Base-by-base conservation (phyloP, 345 rosid genomes). In the Moricandia arvensis region DNA sequence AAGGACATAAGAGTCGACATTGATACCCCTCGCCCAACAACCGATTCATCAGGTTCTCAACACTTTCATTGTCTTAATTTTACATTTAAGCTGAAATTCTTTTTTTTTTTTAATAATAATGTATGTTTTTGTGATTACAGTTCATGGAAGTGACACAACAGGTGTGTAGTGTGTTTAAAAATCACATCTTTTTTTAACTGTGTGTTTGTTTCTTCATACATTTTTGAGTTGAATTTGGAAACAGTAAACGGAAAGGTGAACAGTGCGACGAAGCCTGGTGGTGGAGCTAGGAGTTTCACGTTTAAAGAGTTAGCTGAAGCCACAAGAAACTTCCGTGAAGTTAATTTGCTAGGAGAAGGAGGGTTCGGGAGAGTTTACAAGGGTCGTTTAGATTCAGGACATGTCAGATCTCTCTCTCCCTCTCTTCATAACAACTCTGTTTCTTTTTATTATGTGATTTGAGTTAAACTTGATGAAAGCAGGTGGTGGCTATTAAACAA, bases 301-400 rank as follows among this genome's bases (percentile, higher is more conserved):
- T 94, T 94, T 54, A 82, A 81, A 45, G 97, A 94, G 51, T 85
- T 94, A 8, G 97, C 98, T 0, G 70, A 78, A 0, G 97, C 98
- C 0, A 90, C 97, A 0, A 73, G 79, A 73, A 94, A 90, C 77
- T 94, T 94, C 66, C 81, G 83, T 34, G 98, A 90, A 73, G 67
- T 74, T 17, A 88, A 94, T 87, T 83, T 91, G 87, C 71, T 94
- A 24, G 98, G 97, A 6, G 98, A 94, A 82, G 98, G 97, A 66
- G 98, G 98, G 34, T 94, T 94, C 37, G 98, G 98, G 37, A 89
- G 84, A 87, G 98, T 94, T 82, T 94, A 79, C 77, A 94, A 90
- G 73, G 97, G 98, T 8, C 85, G 91, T 51, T 68, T 94, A 71
- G 95, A 88, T 58, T 77, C 93, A 5, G 90, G 92, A 73, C 80